Conservation (phyloP, 2,329 filamentous ascomycete species). For the Sporothrix globosa region DNA sequence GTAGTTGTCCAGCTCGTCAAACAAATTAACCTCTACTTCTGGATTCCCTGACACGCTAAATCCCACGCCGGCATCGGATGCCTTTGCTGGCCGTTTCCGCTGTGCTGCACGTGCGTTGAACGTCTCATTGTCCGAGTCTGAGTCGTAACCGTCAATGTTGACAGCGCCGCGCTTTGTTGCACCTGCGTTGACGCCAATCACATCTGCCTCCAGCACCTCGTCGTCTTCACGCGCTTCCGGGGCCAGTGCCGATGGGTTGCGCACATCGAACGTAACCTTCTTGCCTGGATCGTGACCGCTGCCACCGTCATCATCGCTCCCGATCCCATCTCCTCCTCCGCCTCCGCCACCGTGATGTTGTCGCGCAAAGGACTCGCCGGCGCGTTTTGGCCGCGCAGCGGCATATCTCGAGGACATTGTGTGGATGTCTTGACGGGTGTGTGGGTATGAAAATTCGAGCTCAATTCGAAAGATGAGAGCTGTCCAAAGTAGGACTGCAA, state of each 20-base stretch:
- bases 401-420: constrained; percentile 61
- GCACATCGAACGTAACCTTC: constrained; percentile 88
- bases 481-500: no score
- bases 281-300: constrained; percentile 57
- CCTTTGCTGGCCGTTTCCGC: constrained; percentile 48
- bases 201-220: constrained; percentile 80
- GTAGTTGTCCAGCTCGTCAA: constrained; percentile 60
- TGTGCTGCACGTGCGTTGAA: constrained; percentile 75
- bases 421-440: neutral
- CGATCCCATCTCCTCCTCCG: constrained; percentile 51
- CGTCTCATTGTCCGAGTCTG: constrained; percentile 88
- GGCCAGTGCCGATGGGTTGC: constrained; percentile 90
- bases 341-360: constrained; percentile 66
- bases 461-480: neutral
- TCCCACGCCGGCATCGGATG: constrained; percentile 29
- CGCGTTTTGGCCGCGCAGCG: constrained; percentile 78
- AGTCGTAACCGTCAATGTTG: constrained; percentile 96
- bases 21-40: constrained; percentile 51
- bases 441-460: neutral
- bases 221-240: constrained; percentile 77
- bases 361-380: constrained; percentile 77
- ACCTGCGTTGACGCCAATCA: constrained; percentile 77
- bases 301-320: constrained; percentile 47
- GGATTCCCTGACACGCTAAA: constrained; percentile 29
- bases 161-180: constrained; percentile 89